Base-by-base conservation (phyloP, 1,139 yeast species). In the Dujonia santamariae region DNA sequence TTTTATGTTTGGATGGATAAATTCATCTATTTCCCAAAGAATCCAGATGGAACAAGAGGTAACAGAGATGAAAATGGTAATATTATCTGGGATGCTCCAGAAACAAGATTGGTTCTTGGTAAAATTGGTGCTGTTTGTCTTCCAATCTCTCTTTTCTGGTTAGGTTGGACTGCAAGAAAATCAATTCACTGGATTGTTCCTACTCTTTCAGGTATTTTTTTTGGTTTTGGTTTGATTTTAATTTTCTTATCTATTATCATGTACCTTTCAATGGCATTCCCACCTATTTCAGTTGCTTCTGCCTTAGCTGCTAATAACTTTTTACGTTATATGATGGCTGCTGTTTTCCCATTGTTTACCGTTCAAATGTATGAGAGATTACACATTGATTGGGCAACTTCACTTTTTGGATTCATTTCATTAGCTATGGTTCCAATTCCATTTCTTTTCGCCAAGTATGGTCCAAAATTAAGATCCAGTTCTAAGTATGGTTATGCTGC, bases 111-210 rank as follows among this genome's bases (percentile, higher is more conserved):
- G 39, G 41, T 59, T 15, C 47, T 75, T 8, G 78, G 79, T 39
- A 72, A 76, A 43, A 56, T 77, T 39, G 84, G 86, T 19, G 78
- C 88, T 2, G 53, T 81, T 21, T 69, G 77, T 17, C 61, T 85
- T 41, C 90, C 90, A 13, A 64, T 79, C 30, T 72, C 86, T 0
- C 65, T 85, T 39, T 85, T 85, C 58, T 85, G 94, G 94, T 67
- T 84, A 40, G 95, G 83, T 11, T 85, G 95, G 95, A 72, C 90
- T 3, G 75, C 86, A 5, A 72, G 75, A 49, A 42, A 50, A 2
- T 42, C 61, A n/a, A 76, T 84, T 20, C 94, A 85, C 56, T 86
- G 94, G 94, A 78, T 84, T 64, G 83, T 78, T 12, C 88, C 95
- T 9, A 67, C 80, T 29, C 75, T 84, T 21, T 79, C 92, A 1